Conservation (phyloP, 805 yeast genomes). For the Blastobotrys chiropterorum region DNA sequence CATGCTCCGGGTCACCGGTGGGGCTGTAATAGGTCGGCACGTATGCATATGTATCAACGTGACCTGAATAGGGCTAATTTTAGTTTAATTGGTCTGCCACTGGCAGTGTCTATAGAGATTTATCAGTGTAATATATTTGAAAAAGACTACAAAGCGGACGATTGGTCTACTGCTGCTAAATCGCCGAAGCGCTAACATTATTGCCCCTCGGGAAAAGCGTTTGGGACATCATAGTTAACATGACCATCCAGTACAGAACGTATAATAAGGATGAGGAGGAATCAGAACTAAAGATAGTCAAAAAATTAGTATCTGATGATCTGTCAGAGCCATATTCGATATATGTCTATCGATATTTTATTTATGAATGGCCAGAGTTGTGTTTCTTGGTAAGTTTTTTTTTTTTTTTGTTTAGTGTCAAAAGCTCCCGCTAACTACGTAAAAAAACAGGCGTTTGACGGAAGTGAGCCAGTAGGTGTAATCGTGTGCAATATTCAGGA, state of each 20-base stretch:
- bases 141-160: too few species aligned
- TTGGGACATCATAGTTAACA: not conserved
- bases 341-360: constrained; percentile 85
- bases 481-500: constrained; percentile 75
- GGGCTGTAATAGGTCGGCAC: not conserved
- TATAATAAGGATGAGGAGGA: constrained; percentile 23
- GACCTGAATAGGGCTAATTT: too few species aligned
- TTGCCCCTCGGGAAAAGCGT: not conserved
- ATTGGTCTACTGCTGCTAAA: too few species aligned
- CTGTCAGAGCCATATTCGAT: constrained; percentile 91
- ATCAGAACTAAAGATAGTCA: constrained; percentile 29
- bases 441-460: constrained; percentile 35
- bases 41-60: too few species aligned
- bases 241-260: constrained; percentile 17
- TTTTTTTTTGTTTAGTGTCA: not conserved
- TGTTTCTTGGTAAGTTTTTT: constrained; percentile 46
- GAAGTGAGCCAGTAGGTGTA: constrained; percentile 53
- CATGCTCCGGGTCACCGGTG: constrained; percentile 1
- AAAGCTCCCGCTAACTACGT: not conserved
- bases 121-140: too few species aligned
- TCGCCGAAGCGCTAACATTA: too few species aligned
- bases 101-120: too few species aligned
- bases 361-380: constrained; percentile 85
- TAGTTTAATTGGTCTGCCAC: too few species aligned
- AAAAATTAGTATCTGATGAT: constrained; percentile 57